These are phyloP conservation scores for Ilex paraguariensis DNA, from an alignment of 305 asterid species.

Conservation along the genomic window DNA sequence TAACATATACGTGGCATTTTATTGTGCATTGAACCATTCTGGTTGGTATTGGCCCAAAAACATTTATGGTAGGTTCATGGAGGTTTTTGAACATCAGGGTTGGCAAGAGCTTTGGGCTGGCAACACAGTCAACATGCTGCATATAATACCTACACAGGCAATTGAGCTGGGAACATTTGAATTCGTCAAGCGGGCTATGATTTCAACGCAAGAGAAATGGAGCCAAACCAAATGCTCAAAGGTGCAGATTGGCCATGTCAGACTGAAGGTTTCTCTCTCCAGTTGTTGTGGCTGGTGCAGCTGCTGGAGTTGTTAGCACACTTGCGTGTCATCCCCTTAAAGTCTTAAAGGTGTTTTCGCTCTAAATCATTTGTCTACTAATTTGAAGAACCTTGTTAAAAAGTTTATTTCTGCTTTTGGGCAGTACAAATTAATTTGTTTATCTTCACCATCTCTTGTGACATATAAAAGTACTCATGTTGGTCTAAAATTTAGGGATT, in stretches of 20 bases:
- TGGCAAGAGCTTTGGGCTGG: conserved; percentile 99
- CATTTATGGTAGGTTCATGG: conserved; percentile 68
- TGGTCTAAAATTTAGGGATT: too few relatives aligned
- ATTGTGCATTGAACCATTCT: conserved; percentile 2
- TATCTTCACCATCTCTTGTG: too few relatives aligned
- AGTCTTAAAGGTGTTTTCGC: conserved; percentile 67
- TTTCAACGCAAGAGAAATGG: conserved; percentile 63
- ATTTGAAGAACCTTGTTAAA: too few relatives aligned
- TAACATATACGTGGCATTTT: too few relatives aligned
- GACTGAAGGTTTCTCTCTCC: conserved; percentile 62
- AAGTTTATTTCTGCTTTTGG: too few relatives aligned
- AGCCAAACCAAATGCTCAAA: conserved; percentile 34
- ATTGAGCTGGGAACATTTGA: conserved; percentile 94
- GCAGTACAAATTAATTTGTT: too few relatives aligned
- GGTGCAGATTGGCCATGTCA: conserved; percentile 48
- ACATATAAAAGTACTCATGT: too few relatives aligned
- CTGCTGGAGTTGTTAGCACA: conserved; percentile 89
- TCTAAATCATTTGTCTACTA: too few relatives aligned
- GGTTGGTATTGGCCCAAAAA: conserved; percentile 79
- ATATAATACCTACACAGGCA: conserved; percentile 91
- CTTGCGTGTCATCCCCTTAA: conserved; percentile 96
- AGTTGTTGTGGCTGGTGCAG: conserved; percentile 86
- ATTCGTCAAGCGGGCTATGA: conserved; percentile 80
- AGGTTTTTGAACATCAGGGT: conserved; percentile 78
- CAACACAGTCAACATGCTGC: conserved; percentile 83